A percentile compares a stretch with the other conserved stretches of the same genome.
Conservation (phyloP, 73 alveolate species). For the Paramecium sonneborni region DNA sequence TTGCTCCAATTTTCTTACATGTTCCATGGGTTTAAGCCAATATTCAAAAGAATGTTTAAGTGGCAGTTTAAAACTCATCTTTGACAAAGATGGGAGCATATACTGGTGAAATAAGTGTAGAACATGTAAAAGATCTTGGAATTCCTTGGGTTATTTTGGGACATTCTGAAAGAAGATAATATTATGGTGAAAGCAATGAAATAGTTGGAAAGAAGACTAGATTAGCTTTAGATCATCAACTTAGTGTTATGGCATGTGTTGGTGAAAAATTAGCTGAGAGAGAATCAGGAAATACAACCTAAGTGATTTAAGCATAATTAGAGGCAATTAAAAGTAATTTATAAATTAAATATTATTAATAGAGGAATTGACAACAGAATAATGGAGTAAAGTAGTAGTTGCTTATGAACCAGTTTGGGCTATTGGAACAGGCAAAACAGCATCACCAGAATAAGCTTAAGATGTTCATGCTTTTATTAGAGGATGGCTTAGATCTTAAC, state of each 20-base stretch:
- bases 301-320: conserved; percentile 84
- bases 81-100: conserved; percentile 94
- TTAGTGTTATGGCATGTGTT: conserved; percentile 85
- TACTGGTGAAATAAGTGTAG: conserved; percentile 99
- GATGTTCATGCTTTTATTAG: conserved; percentile 96
- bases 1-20: conserved; percentile 83
- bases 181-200: conserved; percentile 93
- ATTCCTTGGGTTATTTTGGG: conserved; percentile 95
- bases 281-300: conserved; percentile 87
- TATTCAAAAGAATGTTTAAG: conserved; percentile 67
- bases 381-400: conserved; percentile 94
- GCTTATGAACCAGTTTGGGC: conserved; percentile 99
- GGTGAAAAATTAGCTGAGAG: conserved; percentile 98
- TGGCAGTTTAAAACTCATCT: conserved; percentile 89
- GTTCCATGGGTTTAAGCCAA: conserved; percentile 69
- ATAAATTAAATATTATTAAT: not conserved
- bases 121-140: conserved; percentile 94
- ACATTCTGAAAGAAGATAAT: conserved; percentile 98
- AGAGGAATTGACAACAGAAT: conserved; percentile 71
- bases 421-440: conserved; percentile 99
- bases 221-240: conserved; percentile 83
- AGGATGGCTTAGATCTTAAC: conserved; percentile 82
- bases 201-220: conserved; percentile 95
- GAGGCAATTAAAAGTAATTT: conserved; percentile 82
- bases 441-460: conserved; percentile 98